Conservation (phyloP, 768 basidiomycete genomes). For the Hypholoma fasciculare region DNA sequence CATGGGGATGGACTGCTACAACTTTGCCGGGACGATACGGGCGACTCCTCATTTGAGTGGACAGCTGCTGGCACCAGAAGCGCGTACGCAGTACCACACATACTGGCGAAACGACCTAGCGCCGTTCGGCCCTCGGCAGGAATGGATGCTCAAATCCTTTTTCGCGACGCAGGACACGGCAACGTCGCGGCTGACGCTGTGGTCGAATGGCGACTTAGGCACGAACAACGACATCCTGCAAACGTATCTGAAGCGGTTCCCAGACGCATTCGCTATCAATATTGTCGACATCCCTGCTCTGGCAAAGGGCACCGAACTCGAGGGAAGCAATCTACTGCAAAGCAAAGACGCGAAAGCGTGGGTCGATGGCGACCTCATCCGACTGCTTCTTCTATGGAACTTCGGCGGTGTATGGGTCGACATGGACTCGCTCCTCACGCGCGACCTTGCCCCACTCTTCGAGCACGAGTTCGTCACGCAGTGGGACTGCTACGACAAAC, state of each 20-base stretch:
- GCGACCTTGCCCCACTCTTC: conserved; percentile 82
- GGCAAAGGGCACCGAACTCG: conserved; percentile 76
- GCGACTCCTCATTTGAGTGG: conserved; percentile 10
- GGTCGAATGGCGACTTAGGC: conserved; percentile 85
- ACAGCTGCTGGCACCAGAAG: conserved; percentile 31
- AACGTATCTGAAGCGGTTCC: conserved; percentile 60
- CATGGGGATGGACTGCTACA: conserved; percentile 87
- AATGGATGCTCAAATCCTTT: conserved; percentile 90
- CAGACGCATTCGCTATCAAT: conserved; percentile 69
- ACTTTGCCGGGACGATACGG: conserved; percentile 85
- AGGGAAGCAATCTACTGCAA: conserved; percentile 59
- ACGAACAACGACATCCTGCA: conserved; percentile 59
- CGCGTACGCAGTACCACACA: conserved; percentile 76
- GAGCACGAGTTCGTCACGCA: conserved; percentile 98
- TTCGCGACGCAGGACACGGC: conserved; percentile 85
- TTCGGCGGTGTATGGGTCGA: conserved; percentile 96
- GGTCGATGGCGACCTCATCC: conserved; percentile 93
- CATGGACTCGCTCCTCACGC: conserved; percentile 92
- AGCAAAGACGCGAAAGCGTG: conserved; percentile 80
- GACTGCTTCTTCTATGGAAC: conserved; percentile 85
- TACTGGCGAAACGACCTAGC: conserved; percentile 94
- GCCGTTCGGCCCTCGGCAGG: conserved; percentile 78
- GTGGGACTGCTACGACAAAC: conserved; percentile 90
- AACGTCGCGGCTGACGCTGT: conserved; percentile 71
- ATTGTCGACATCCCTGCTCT: conserved; percentile 66